A percentile compares a stretch with the other conserved stretches of the same genome.
Evolutionary conservation across 768 basidiomycete genomes (phyloP).

Genomic region (Tricholoma terreum): DNA sequence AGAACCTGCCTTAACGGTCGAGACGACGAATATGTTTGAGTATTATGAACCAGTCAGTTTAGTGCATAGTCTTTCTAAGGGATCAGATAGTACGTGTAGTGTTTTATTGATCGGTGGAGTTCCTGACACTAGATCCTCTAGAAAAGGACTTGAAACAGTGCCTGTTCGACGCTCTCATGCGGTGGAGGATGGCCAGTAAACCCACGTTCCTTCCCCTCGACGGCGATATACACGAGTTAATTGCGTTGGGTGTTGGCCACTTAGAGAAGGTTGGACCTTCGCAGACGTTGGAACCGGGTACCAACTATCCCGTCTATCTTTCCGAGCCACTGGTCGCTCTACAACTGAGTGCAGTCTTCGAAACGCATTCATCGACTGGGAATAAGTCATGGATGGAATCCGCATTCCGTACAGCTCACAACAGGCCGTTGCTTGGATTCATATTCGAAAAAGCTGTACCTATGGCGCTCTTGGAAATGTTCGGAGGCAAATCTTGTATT

Average conservation of each 20-base stretch:
- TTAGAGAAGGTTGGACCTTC: slow-evolving; percentile 1
- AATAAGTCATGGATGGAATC: slow-evolving; percentile 5
- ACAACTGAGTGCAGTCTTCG: slow-evolving; percentile 12
- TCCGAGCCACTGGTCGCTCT: slow-evolving; percentile 14
- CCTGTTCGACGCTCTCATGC: slow-evolving; percentile 11
- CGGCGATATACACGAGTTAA: slow-evolving; percentile 9
- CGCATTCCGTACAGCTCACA: slow-evolving; percentile 2
- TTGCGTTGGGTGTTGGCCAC: slow-evolving; percentile 12
- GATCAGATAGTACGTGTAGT: neutral
- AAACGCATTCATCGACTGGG: neutral
- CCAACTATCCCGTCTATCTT: slow-evolving; percentile 12
- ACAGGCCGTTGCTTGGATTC: neutral
- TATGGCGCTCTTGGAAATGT: slow-evolving; percentile 2
- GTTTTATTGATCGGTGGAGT: neutral
- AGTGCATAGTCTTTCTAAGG: neutral
- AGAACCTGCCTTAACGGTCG: slow-evolving; percentile 5
- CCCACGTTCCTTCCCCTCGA: slow-evolving; percentile 7
- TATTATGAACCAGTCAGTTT: neutral
- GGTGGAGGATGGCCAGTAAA: slow-evolving; percentile 15
- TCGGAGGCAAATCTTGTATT: slow-evolving; percentile 9
- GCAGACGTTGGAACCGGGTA: neutral
- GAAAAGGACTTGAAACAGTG: slow-evolving; percentile 3
- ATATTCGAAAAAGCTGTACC: neutral
- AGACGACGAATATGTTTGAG: neutral
- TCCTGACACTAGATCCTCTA: neutral